Base-by-base conservation (phyloP, 441 rosid species). In the Adansonia grandidieri region DNA sequence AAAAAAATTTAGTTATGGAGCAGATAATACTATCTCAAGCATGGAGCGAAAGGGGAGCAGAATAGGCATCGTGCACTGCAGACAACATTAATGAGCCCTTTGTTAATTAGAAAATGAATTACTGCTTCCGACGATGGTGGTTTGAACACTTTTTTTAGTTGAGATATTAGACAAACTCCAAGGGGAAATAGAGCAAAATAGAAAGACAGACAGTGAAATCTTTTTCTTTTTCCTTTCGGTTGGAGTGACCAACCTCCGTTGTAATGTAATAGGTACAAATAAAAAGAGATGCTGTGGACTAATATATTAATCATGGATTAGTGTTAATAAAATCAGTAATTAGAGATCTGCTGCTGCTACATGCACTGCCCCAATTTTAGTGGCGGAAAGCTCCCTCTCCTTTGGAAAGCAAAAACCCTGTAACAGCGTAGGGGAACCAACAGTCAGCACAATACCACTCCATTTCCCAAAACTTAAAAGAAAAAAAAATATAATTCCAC, bases 381-480 rank as follows among this genome's bases (percentile, higher is more conserved):
- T 22, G 11, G 11, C 47, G 9, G 47, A 44, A 44, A 44, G 47
- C 42, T 6, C 5, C 57, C 57, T 32, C 68, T n/a, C 45, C 13
- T 62, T 62, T 7, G 9, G 8, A 65, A 37, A 17, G 7, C 69
- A 64, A 64, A 9, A 22, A 48, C 17, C 44, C n/a, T 64, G 15
- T 32, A 58, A n/a, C 53, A 28, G 74, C 47, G 51, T 40, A 69
- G 58, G 80, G 61, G 61, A 56, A 17, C 42, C 42, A 37, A 48
- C 61, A 77, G 57, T 53, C 15, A 53, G 17, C 5, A 5, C 57
- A 81, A 82, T 71, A 77, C 73, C 32, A 67, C 40, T 63, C 48
- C 61, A 65, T 40, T 81, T 84, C 86, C 89, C 88, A 76, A 89
- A 86, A 87, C 83, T 79, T 32, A 2, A 32, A 32, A 32, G 3